Evolutionary conservation across 495 filamentous ascomycete species (phyloP).

Genomic region (Apiosordaria backusii): DNA sequence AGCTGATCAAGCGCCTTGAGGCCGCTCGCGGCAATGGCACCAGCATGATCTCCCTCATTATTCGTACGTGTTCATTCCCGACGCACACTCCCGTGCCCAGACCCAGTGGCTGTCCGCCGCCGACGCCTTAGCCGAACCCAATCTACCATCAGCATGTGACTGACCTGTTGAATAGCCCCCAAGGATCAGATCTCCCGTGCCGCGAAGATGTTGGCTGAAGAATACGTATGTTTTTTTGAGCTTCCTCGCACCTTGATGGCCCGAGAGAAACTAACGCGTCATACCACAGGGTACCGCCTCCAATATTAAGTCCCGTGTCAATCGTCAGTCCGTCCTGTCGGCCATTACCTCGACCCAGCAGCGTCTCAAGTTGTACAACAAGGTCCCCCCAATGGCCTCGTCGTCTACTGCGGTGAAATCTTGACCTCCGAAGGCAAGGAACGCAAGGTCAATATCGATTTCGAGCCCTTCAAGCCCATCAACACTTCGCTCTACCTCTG

Average conservation of each 20-base stretch:
- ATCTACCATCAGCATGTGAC: conserved; percentile 1
- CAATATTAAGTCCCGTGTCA: conserved; percentile 99
- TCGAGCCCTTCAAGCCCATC: conserved; percentile 99
- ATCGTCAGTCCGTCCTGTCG: conserved; percentile 92
- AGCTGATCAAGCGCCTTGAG: conserved; percentile 93
- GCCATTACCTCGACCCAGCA: conserved; percentile 99
- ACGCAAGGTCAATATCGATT: conserved; percentile 98
- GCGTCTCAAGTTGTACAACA: conserved; percentile 96
- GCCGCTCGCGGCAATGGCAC: conserved; percentile 92
- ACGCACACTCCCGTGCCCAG: background rate
- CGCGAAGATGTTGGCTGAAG: conserved; percentile 99
- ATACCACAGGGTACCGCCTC: conserved; percentile 78
- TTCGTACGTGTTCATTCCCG: conserved; percentile 58
- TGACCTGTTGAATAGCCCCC: conserved; percentile 58
- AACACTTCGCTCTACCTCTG: conserved; percentile 98
- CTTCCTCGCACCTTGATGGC: conserved; percentile 13
- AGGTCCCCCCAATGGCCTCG: conserved; percentile 96
- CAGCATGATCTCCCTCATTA: conserved; percentile 98
- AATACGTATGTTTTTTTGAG: conserved; percentile 67
- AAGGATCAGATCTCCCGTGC: conserved; percentile 97
- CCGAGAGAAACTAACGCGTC: conserved; percentile 22
- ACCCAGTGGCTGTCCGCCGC: background rate
- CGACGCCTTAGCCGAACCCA: background rate
- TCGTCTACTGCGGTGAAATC: conserved; percentile 99
- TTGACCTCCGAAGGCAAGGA: conserved; percentile 98